Evolutionary conservation across 2,329 filamentous ascomycete genomes (phyloP).

Genomic region (Pseudogymnoascus sp.): DNA sequence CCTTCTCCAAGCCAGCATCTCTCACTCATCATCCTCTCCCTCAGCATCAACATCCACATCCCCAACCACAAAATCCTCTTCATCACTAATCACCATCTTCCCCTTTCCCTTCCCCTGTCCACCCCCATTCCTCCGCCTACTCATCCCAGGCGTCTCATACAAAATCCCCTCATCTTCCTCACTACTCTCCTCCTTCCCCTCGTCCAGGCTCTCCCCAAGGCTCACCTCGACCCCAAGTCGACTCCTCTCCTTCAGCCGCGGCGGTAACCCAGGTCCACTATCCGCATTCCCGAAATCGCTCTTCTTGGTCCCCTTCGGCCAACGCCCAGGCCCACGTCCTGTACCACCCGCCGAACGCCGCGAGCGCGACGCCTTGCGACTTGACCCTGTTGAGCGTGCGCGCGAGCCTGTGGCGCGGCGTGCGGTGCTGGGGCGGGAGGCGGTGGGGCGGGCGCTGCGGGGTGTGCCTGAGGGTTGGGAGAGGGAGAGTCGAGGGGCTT

Average conservation of each 20-base stretch:
- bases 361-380: conserved; percentile 31
- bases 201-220: conserved; percentile 22
- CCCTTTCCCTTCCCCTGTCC: conserved; percentile 16
- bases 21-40: conserved; percentile 24
- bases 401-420: conserved; percentile 22
- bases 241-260: conserved; percentile 35
- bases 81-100: conserved; percentile 21
- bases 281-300: conserved; percentile 61
- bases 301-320: conserved; percentile 64
- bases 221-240: conserved; percentile 29
- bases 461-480: conserved; percentile 19
- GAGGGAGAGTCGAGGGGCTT: conserved; percentile 31
- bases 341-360: conserved; percentile 56
- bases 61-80: conserved; percentile 32
- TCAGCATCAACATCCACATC: conserved; percentile 24
- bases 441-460: conserved; percentile 18
- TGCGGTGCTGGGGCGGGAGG: conserved; percentile 30
- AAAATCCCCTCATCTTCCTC: conserved; percentile 24
- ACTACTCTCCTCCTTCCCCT: conserved; percentile 6
- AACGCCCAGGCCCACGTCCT: conserved; percentile 57
- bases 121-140: conserved; percentile 18
- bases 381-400: conserved; percentile 21
- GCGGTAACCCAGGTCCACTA: conserved; percentile 58
- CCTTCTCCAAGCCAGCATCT: not conserved
- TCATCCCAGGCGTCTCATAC: conserved; percentile 25